phyloP scores from a whole-genome alignment of 1,284 basidiomycete genomes.

The Pulveroboletus sp. region DNA sequence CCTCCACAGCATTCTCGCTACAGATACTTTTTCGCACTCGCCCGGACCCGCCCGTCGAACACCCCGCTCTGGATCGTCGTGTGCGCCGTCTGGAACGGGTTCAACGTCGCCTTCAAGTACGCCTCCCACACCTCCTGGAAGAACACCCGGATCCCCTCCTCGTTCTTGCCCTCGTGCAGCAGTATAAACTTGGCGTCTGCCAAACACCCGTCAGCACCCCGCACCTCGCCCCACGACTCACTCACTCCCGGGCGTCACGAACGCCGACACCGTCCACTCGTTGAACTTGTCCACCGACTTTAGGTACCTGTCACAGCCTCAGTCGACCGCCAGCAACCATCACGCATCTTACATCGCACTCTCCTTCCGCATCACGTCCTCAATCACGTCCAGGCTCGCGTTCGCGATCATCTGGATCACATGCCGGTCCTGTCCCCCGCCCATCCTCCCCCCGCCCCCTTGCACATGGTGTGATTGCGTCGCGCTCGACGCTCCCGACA shows the following conservation, averaged over 20 bases:
- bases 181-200: constrained; percentile 89
- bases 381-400: constrained; percentile 86
- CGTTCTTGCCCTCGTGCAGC: constrained; percentile 91
- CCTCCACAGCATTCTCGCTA: constrained; percentile 18
- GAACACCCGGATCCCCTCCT: constrained; percentile 90
- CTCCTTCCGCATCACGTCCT: constrained; percentile 86
- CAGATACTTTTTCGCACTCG: constrained; percentile 87
- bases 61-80: constrained; percentile 74
- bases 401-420: constrained; percentile 97
- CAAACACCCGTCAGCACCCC: constrained; percentile 14
- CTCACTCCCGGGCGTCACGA: constrained; percentile 91
- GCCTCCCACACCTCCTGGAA: constrained; percentile 94
- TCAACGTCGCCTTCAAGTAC: constrained; percentile 89
- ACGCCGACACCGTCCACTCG: constrained; percentile 95
- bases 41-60: constrained; percentile 82
- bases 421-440: constrained; percentile 80
- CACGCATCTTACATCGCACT: constrained; percentile 71
- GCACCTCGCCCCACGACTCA: neutral
- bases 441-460: constrained; percentile 64
- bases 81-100: constrained; percentile 92
- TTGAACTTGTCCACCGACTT: constrained; percentile 95
- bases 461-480: constrained; percentile 59
- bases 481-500: constrained; percentile 78
- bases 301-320: constrained; percentile 69
- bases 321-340: constrained; percentile 12